phyloP scores from a whole-genome alignment of 2,329 filamentous ascomycete species.

The Elsinoe batatas region DNA sequence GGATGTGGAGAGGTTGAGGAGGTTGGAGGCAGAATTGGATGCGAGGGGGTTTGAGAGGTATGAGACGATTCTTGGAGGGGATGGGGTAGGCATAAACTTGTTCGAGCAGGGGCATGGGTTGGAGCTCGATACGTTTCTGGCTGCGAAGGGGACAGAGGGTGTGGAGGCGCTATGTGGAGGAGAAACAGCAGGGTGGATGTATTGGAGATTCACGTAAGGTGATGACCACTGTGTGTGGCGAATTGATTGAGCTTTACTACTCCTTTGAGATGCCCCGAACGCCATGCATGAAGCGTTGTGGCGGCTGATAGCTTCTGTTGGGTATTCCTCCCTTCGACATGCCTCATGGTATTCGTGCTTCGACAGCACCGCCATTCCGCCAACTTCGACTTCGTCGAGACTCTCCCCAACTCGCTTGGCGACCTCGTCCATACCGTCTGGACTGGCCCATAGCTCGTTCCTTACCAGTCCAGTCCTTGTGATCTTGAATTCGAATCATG shows the following conservation, averaged over 20 bases:
- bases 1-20: constrained; percentile 10
- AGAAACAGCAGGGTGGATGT: constrained; percentile 27
- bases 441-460: too few species aligned
- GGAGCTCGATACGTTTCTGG: constrained; percentile 77
- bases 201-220: constrained; percentile 22
- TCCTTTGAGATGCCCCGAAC: too few species aligned
- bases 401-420: too few species aligned
- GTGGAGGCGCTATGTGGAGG: constrained; percentile 70
- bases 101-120: constrained; percentile 86
- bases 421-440: too few species aligned
- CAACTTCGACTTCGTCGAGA: too few species aligned
- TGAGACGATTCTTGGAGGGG: constrained; percentile 79
- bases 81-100: constrained; percentile 89
- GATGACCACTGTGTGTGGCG: constrained; percentile 16
- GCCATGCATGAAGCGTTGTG: too few species aligned
- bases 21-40: constrained; percentile 50
- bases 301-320: too few species aligned
- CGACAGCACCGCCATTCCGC: too few species aligned
- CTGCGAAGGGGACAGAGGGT: constrained; percentile 71
- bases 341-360: too few species aligned
- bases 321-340: too few species aligned
- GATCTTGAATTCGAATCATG: not conserved
- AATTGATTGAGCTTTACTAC: not conserved
- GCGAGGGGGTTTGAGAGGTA: constrained; percentile 67
- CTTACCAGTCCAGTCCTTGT: not conserved